phyloP scores from a whole-genome alignment of 2,329 filamentous ascomycete genomes.

The Aspergillus thermomutatus region DNA sequence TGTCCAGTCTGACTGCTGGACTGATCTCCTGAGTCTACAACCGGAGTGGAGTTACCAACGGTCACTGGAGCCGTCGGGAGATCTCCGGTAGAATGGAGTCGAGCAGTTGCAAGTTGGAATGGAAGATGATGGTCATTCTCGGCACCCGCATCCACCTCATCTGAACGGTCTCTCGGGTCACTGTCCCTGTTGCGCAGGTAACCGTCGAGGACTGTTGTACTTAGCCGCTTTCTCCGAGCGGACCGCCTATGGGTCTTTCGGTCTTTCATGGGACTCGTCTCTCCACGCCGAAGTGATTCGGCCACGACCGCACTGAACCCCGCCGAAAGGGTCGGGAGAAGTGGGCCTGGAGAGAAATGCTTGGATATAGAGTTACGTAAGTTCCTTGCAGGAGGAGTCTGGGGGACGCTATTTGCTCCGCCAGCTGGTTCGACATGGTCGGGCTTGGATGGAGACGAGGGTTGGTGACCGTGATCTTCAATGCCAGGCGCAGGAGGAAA shows the following conservation, averaged over 20 bases:
- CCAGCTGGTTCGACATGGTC: conserved; percentile 17
- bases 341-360: conserved; percentile 55
- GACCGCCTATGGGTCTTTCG: conserved; percentile 24
- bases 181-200: conserved; percentile 16
- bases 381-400: conserved; percentile 37
- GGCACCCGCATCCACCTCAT: conserved; percentile 16
- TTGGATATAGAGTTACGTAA: conserved; percentile 47
- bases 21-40: conserved; percentile 15
- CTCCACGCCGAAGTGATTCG: conserved; percentile 59
- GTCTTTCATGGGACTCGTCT: conserved; percentile 40
- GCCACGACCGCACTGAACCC: conserved; percentile 63
- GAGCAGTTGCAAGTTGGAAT: conserved; percentile 20
- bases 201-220: conserved; percentile 21
- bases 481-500: conserved; percentile 40
- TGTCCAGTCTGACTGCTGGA: conserved; percentile 10
- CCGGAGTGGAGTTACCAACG: conserved; percentile 21
- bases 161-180: conserved; percentile 13
- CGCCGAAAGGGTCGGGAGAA: conserved; percentile 59
- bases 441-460: conserved; percentile 16
- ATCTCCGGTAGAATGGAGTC: conserved; percentile 26
- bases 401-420: conserved; percentile 28
- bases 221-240: conserved; percentile 27
- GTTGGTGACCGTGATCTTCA: conserved; percentile 19
- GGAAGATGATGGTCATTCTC: conserved; percentile 16
- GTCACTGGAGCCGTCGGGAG: conserved; percentile 17